Percentiles rank a stretch among this genome's conserved stretches.
Conservation (phyloP, 2,329 filamentous ascomycete genomes). For the Rhytidhysteron rufulum region DNA sequence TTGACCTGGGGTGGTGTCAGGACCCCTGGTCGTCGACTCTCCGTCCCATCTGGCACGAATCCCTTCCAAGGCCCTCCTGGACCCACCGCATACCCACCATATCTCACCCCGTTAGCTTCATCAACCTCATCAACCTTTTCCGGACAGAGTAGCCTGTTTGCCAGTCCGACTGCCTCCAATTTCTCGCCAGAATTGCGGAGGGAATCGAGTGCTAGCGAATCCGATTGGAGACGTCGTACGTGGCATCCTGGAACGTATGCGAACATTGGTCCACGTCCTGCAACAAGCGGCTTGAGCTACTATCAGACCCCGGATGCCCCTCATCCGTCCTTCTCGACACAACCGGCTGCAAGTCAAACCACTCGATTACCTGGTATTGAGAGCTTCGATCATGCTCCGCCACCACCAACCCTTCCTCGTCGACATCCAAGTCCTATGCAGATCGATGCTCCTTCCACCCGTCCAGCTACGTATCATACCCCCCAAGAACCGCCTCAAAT, state of each 20-base stretch:
- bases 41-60: slow-evolving; percentile 71
- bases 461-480: slow-evolving; percentile 35
- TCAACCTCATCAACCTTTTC: slow-evolving; percentile 53
- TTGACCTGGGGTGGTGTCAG: slow-evolving; percentile 74
- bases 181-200: slow-evolving; percentile 62
- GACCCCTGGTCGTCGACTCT: slow-evolving; percentile 70
- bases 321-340: slow-evolving; percentile 52
- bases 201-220: slow-evolving; percentile 66
- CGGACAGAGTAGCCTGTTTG: slow-evolving; percentile 58
- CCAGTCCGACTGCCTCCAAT: slow-evolving; percentile 63
- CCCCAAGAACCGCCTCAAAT: slow-evolving; percentile 21
- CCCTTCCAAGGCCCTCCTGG: slow-evolving; percentile 68
- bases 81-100: slow-evolving; percentile 52
- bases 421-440: slow-evolving; percentile 73
- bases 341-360: slow-evolving; percentile 54
- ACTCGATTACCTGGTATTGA: slow-evolving; percentile 84
- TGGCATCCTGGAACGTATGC: slow-evolving; percentile 80
- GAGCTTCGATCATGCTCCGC: slow-evolving; percentile 76
- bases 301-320: slow-evolving; percentile 67
- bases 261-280: slow-evolving; percentile 57
- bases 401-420: slow-evolving; percentile 58
- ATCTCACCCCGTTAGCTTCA: slow-evolving; percentile 53
- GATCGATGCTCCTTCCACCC: slow-evolving; percentile 56
- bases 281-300: slow-evolving; percentile 70
- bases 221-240: slow-evolving; percentile 77